Evolutionary conservation across 768 basidiomycete genomes (phyloP), one percentile per base, ranked within the genome.

Genomic region (Asterophora parasitica): DNA sequence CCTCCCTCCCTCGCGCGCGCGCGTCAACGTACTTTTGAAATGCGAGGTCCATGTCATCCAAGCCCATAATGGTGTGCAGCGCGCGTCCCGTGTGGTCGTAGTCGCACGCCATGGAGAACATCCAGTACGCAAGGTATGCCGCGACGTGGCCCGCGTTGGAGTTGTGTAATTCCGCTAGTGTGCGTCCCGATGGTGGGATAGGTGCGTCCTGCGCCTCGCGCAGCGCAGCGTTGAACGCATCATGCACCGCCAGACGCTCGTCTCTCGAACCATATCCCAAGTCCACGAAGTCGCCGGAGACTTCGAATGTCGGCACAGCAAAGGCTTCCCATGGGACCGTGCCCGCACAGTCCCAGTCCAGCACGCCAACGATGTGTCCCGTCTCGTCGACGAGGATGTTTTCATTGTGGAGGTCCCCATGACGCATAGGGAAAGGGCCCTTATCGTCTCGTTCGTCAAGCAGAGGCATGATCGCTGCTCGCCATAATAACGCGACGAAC

Each of bases 321-420:
- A 70, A 70, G 10, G 68, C 68, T 48, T 72, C 71, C 71, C 71
- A 72, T 9, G 71, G 71, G 10, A 72, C 71, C 2, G 71, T 71
- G 12, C 68, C 68, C 0, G 70, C 69, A 55, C 70, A 70, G 42
- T 72, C 70, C 70, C 70, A 72, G 46, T 72, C 70, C 23, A 72
- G 58, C 3, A 72, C 68, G 4, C 70, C 70, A 8, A 70, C 62
- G 40, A 72, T 70, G 52, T 72, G 68, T 7, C 70, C 70, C 1
- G 62, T 65, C 27, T 59, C 52, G 50, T 72, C 70, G 2, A 72
- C 70, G 19, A 72, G 61, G 17, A 72, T 65, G 46, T 72, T 72
- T 42, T 72, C 68, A 54, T 67, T 69, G 54, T 72, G 70, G 7
- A 72, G 55, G 49, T 72, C 70, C 11, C 70, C 70, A 42, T 72